Conservation (phyloP, 1,284 basidiomycete species). For the Ceratobasidium theobromae region DNA sequence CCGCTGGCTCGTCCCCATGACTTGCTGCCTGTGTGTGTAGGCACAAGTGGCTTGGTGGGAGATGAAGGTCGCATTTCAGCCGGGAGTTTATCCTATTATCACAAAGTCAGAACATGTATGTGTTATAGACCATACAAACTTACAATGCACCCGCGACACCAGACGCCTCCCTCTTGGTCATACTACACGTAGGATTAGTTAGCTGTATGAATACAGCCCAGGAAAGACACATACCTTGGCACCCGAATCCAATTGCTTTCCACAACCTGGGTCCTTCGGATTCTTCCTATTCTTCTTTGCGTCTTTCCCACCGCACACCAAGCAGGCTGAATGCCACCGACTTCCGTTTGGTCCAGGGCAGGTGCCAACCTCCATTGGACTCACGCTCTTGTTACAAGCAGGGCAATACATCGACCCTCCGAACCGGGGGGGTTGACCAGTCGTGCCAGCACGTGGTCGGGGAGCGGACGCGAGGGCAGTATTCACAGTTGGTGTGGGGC, state of each 20-base stretch:
- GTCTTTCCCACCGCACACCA: slow-evolving; percentile 72
- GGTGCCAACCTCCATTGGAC: slow-evolving; percentile 77
- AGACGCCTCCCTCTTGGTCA: slow-evolving; percentile 59
- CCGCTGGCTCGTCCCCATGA: neutral
- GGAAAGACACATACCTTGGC: slow-evolving; percentile 62
- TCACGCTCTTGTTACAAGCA: slow-evolving; percentile 68
- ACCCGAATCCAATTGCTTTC: slow-evolving; percentile 76
- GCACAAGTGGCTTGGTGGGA: slow-evolving; percentile 26
- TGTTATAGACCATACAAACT: neutral
- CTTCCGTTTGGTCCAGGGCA: slow-evolving; percentile 77
- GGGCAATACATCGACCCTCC: slow-evolving; percentile 53
- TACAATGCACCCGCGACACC: slow-evolving; percentile 81
- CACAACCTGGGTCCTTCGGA: slow-evolving; percentile 67
- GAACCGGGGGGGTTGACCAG: slow-evolving; percentile 38
- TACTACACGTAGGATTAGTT: neutral
- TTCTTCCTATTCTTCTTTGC: slow-evolving; percentile 45
- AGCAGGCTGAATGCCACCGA: slow-evolving; percentile 71
- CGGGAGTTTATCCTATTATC: slow-evolving; percentile 22
- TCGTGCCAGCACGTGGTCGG: slow-evolving; percentile 16
- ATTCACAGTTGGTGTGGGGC: slow-evolving; percentile 57
- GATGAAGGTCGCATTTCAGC: slow-evolving; percentile 31
- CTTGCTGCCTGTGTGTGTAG: slow-evolving; percentile 29
- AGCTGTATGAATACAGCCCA: neutral
- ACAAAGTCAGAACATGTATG: neutral
- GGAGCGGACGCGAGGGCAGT: slow-evolving; percentile 50